These are phyloP conservation scores for Magnolia changhungtana DNA, from an alignment of 164 flowering plant genomes.

Conservation along the genomic window DNA sequence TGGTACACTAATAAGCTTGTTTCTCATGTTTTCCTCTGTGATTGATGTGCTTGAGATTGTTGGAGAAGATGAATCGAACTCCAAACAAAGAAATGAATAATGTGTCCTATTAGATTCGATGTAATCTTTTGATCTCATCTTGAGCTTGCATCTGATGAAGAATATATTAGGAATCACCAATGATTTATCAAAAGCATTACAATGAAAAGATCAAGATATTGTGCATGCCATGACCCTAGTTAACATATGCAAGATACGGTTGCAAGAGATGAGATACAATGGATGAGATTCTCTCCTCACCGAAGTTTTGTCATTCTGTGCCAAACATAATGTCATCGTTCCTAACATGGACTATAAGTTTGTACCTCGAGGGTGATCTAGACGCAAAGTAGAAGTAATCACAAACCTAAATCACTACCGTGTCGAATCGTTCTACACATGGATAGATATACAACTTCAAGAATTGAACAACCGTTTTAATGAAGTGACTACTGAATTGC, in stretches of 20 bases:
- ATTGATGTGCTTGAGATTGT: constrained; percentile 2
- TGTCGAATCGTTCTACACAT: not conserved
- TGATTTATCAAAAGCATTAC: not conserved
- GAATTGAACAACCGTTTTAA: not conserved
- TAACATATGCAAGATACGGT: not conserved
- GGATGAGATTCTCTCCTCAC: not conserved
- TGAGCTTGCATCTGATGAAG: not conserved
- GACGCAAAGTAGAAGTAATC: not conserved
- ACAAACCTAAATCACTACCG: constrained; percentile 1
- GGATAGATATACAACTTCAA: not conserved
- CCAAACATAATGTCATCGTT: not conserved
- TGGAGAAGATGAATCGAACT: not conserved
- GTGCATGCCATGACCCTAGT: constrained; percentile 1
- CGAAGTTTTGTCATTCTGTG: not conserved
- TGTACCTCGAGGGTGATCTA: not conserved
- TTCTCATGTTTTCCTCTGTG: not conserved
- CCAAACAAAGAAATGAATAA: not conserved
- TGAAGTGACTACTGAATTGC: not conserved
- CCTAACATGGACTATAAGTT: constrained; percentile 4
- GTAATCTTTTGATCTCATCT: constrained; percentile 1
- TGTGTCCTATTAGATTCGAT: not conserved
- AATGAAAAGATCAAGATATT: not conserved
- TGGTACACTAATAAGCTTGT: not conserved
- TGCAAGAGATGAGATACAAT: not conserved
- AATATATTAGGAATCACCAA: not conserved